phyloP scores from a whole-genome alignment of 139 green algal genomes.

The Chlorella sp. region DNA sequence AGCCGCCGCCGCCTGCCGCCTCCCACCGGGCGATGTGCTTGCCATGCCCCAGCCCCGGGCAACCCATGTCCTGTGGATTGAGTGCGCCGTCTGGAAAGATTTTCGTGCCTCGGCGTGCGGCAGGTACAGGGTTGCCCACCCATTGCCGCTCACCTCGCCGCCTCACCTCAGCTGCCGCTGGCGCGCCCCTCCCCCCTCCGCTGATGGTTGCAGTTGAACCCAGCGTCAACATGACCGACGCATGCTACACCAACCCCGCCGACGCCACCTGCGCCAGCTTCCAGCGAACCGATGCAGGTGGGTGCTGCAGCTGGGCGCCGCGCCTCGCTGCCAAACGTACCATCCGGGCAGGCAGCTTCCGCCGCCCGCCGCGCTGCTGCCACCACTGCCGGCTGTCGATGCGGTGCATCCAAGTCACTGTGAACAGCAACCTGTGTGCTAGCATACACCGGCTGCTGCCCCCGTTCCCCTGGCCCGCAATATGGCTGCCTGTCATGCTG shows the following conservation, averaged over 20 bases:
- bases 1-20: no score
- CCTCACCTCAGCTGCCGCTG: background rate
- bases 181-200: background rate
- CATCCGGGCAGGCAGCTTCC: background rate
- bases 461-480: no score
- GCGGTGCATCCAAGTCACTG: background rate
- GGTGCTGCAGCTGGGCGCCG: background rate
- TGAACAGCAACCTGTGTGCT: background rate
- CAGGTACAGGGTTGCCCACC: background rate
- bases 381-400: no score
- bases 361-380: background rate
- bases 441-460: background rate
- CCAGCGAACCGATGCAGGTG: slow-evolving; percentile 3
- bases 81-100: no score
- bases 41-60: no score
- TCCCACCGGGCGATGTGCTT: no score
- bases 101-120: no score
- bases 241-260: slow-evolving; percentile 25
- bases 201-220: background rate
- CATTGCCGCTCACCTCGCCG: background rate
- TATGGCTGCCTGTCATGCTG: no score
- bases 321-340: background rate
- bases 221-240: slow-evolving; percentile 4
- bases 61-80: no score
- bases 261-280: background rate